Conservation (phyloP, 768 basidiomycete species). For the Pleurotus citrinopileatus region DNA sequence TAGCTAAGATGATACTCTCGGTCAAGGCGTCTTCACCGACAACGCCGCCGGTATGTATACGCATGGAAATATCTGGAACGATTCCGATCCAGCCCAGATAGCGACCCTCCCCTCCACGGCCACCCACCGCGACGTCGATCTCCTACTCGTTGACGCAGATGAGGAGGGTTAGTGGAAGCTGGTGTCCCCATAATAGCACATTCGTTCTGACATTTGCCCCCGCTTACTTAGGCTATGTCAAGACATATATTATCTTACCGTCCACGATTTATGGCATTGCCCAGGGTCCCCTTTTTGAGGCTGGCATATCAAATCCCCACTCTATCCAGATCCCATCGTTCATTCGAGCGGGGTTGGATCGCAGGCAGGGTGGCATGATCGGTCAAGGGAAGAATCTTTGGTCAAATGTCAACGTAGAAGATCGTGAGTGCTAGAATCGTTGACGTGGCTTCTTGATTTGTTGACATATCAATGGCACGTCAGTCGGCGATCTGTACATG, state of each 20-base stretch:
- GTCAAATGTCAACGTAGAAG: slow-evolving; percentile 53
- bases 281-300: slow-evolving; percentile 43
- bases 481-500: slow-evolving; percentile 43
- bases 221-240: slow-evolving; percentile 38
- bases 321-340: slow-evolving; percentile 50
- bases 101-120: slow-evolving; percentile 42
- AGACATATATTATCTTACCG: slow-evolving; percentile 51
- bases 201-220: not conserved
- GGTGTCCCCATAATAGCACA: not conserved
- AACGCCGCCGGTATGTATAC: slow-evolving; percentile 38
- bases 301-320: slow-evolving; percentile 44
- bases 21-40: slow-evolving; percentile 37
- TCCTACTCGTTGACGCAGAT: slow-evolving; percentile 44
- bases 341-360: slow-evolving; percentile 34
- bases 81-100: slow-evolving; percentile 43
- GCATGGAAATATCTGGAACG: slow-evolving; percentile 41
- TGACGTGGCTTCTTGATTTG: not conserved
- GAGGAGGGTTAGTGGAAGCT: slow-evolving; percentile 39
- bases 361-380: slow-evolving; percentile 47
- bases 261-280: slow-evolving; percentile 53
- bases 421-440: slow-evolving; percentile 29
- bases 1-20: slow-evolving; percentile 32
- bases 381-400: slow-evolving; percentile 53
- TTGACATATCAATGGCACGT: no score
- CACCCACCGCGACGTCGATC: slow-evolving; percentile 49